These are phyloP conservation scores for Exophiala oligosperma DNA, from an alignment of 2,329 filamentous ascomycete genomes.

Conservation along the genomic window DNA sequence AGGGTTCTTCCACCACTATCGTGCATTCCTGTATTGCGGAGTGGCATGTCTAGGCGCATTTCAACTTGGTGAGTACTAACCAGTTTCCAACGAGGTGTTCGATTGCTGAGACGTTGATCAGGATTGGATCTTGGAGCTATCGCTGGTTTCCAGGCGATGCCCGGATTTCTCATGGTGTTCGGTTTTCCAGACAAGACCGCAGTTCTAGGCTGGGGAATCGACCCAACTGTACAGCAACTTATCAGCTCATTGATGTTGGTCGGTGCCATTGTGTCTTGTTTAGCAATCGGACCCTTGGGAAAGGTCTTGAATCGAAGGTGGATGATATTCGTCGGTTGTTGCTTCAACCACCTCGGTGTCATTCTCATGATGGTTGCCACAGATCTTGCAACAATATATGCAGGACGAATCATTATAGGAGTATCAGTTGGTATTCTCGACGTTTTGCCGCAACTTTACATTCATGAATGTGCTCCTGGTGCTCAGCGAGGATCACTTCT, in stretches of 20 bases:
- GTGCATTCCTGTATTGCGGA: background rate
- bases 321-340: constrained; percentile 49
- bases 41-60: background rate
- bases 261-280: constrained; percentile 44
- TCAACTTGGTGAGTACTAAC: background rate
- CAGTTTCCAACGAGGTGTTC: background rate
- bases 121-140: constrained; percentile 5
- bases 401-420: constrained; percentile 56
- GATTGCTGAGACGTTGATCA: background rate
- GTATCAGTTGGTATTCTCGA: constrained; percentile 59
- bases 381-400: constrained; percentile 54
- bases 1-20: background rate
- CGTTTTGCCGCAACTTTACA: constrained; percentile 54
- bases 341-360: constrained; percentile 52
- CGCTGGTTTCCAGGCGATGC: constrained; percentile 38
- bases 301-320: constrained; percentile 44
- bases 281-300: constrained; percentile 36
- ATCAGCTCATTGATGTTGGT: constrained; percentile 50
- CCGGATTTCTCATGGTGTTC: constrained; percentile 52
- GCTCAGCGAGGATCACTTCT: constrained; percentile 51
- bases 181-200: constrained; percentile 45
- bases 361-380: constrained; percentile 60
- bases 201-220: constrained; percentile 2
- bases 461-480: constrained; percentile 53
- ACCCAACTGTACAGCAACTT: constrained; percentile 50